These are phyloP conservation scores for Naganishia randhawae DNA, from an alignment of 768 basidiomycete species.

Conservation along the genomic window DNA sequence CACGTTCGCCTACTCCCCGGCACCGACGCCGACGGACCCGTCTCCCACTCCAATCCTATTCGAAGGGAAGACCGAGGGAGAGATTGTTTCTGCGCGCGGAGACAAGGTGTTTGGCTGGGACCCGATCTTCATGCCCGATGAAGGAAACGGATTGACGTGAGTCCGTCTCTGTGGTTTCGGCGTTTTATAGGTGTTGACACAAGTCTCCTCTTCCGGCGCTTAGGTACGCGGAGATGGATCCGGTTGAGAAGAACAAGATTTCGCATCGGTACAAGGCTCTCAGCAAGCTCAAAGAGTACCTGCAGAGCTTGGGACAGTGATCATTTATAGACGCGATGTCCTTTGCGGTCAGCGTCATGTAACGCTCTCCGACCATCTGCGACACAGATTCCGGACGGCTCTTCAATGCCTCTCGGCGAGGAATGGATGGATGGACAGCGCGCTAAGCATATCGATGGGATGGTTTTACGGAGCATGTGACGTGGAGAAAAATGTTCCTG, in stretches of 20 bases:
- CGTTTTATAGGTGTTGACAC: no score
- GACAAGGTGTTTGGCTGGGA: slow-evolving; percentile 84
- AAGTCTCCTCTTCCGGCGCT: background rate
- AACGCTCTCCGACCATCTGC: no score
- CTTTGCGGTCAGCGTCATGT: no score
- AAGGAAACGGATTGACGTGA: slow-evolving; percentile 71
- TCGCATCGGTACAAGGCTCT: slow-evolving; percentile 67
- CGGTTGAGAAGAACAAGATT: slow-evolving; percentile 62
- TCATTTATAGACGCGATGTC: no score
- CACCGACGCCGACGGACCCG: slow-evolving; percentile 58
- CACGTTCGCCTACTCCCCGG: slow-evolving; percentile 82
- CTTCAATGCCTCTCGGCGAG: no score
- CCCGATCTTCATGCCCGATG: slow-evolving; percentile 71
- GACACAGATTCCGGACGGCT: no score
- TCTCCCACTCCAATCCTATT: slow-evolving; percentile 72
- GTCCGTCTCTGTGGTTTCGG: slow-evolving; percentile 30
- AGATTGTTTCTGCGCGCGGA: slow-evolving; percentile 82
- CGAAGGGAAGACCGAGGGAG: slow-evolving; percentile 82
- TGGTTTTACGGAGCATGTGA: no score
- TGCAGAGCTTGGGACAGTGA: slow-evolving; percentile 27
- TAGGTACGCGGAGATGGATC: slow-evolving; percentile 68
- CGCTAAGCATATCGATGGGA: no score
- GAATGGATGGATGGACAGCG: no score
- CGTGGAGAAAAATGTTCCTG: no score
- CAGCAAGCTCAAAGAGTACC: slow-evolving; percentile 58